Conservation (phyloP, 148 eudicot species). For the Dianthus caryophyllus region DNA sequence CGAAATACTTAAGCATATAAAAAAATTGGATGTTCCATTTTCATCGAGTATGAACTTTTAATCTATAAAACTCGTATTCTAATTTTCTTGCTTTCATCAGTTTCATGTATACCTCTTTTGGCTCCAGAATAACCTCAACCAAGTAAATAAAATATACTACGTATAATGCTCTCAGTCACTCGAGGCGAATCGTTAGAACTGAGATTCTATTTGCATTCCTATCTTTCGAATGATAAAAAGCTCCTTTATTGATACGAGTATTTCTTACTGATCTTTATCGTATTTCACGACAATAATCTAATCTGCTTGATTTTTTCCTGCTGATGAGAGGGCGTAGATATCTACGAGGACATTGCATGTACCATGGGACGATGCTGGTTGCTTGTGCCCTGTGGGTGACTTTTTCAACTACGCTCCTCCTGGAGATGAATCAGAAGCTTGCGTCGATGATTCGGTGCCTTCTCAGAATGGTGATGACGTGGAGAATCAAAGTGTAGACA, state of each 20-base stretch:
- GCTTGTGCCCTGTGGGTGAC: constrained; percentile 97
- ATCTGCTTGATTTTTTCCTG: constrained; percentile 16
- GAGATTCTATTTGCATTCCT: neutral
- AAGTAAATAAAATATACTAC: neutral
- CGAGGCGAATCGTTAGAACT: neutral
- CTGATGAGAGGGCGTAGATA: constrained; percentile 38
- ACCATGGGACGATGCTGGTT: constrained; percentile 93
- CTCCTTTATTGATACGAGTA: neutral
- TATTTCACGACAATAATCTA: neutral
- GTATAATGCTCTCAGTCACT: neutral
- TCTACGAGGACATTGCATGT: constrained; percentile 92
- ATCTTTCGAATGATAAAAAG: neutral
- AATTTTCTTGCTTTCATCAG: neutral
- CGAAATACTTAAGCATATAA: too few species aligned
- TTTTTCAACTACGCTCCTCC: constrained; percentile 89
- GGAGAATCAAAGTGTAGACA: constrained; percentile 21
- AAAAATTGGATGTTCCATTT: too few species aligned
- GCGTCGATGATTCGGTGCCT: constrained; percentile 20
- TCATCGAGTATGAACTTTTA: too few species aligned
- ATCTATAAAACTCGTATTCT: neutral
- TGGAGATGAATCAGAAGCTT: constrained; percentile 49
- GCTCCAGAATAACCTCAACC: neutral
- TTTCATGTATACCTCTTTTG: too few species aligned
- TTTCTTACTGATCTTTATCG: neutral
- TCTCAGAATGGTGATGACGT: constrained; percentile 22